Percentiles rank a stretch among this genome's conserved stretches.
Conservation (phyloP, 2,329 filamentous ascomycete genomes). For the Falciphora oryzae region DNA sequence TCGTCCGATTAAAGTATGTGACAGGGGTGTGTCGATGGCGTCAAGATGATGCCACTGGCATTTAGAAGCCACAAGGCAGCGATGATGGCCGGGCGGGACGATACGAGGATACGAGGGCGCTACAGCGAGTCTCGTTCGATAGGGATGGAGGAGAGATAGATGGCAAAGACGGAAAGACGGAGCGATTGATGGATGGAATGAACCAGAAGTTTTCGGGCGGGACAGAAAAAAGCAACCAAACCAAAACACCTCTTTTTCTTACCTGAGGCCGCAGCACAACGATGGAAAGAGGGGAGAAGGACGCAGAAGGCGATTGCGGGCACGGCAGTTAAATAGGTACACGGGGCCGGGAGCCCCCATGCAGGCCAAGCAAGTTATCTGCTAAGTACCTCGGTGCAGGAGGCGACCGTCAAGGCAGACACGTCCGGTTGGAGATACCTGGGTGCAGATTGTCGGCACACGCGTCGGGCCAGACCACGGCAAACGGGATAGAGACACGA, state of each 20-base stretch:
- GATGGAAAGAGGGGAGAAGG: background rate
- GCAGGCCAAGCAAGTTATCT: slow-evolving; percentile 11
- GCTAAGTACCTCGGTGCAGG: slow-evolving; percentile 14
- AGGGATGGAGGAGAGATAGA: background rate
- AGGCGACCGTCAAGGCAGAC: slow-evolving; percentile 10
- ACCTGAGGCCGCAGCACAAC: background rate
- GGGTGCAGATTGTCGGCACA: background rate
- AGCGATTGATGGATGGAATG: background rate
- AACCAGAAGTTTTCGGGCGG: background rate
- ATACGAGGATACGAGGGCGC: background rate
- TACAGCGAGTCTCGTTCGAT: background rate
- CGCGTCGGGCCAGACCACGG: background rate
- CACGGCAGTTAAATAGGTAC: slow-evolving; percentile 7
- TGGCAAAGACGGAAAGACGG: background rate
- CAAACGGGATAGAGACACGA: background rate
- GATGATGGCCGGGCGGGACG: background rate
- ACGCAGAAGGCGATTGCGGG: background rate
- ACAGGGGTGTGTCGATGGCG: background rate
- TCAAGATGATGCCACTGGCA: background rate
- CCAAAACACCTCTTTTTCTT: background rate
- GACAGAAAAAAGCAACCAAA: background rate
- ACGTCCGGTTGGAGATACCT: slow-evolving; percentile 9
- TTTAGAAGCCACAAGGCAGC: background rate
- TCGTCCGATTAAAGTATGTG: background rate
- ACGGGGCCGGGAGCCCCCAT: background rate